Base-by-base conservation (phyloP, 495 filamentous ascomycete genomes). In the Trichoderma asperelloides region DNA sequence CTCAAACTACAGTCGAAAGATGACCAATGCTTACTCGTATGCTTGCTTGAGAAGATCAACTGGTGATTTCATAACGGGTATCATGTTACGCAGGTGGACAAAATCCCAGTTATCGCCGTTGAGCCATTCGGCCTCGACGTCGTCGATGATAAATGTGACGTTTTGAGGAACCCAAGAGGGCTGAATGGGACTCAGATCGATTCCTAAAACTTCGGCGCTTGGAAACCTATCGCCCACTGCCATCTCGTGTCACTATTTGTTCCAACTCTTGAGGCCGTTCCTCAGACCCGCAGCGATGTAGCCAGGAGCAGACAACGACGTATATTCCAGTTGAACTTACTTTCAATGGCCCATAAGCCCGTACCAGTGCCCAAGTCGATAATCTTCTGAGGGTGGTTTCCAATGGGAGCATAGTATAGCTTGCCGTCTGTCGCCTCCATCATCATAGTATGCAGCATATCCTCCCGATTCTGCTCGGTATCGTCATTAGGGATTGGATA, bases 161-260 rank as follows among this genome's bases (percentile, higher is more conserved):
- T 88, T 88, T 8, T 85, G 78, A 4, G 85, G 85, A 0, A 86
- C 80, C 71, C 81, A 82, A 62, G 70, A 71, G 1, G 86, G 86
- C 65, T 88, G 86, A 65, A 88, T 88, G 3, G 85, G 82, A 13
- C 85, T 87, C 18, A 91, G 79, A 70, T 92, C 89, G 25, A 88
- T 82, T 28, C 89, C 89, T 45, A 85, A 74, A 30, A 90, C 79
- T 25, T 81, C 77, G 2, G 82, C 77, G 27, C 75, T 57, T 0
- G 86, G 87, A 68, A 77, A 79, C 57, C 69, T 74, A 68, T 78
- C 77, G 67, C 71, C 78, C 41, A 80, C 76, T 78, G 62, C 3
- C 23, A 28, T 60, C 25, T 43, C 15, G n/a, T 39, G 45, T 39
- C 21, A 37, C 25, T 47, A 18, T 49, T 25, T 30, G 43, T 7